Conservation (phyloP, 164 flowering plant genomes). For the Houttuynia cordata region DNA sequence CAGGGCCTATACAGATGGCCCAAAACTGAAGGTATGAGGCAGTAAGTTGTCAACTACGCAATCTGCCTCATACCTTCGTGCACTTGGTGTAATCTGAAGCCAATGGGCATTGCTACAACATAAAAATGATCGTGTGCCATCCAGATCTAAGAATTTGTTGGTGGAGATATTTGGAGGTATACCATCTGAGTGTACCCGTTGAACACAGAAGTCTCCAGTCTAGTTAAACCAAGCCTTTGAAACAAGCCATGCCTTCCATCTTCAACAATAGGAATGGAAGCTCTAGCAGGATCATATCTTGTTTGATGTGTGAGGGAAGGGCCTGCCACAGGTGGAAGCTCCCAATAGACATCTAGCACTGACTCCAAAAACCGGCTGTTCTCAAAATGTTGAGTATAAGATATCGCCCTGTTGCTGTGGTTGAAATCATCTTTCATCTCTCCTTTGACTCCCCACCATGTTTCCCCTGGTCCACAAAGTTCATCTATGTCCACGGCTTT, state of each 20-base stretch:
- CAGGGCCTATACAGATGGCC: background rate
- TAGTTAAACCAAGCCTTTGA: slow-evolving; percentile 60
- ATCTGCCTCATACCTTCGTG: background rate
- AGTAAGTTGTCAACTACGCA: background rate
- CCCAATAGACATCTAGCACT: slow-evolving; percentile 88
- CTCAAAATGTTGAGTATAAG: slow-evolving; percentile 58
- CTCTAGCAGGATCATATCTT: slow-evolving; percentile 91
- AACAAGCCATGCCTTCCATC: slow-evolving; percentile 84
- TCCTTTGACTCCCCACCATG: slow-evolving; percentile 98
- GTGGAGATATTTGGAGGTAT: slow-evolving; percentile 65
- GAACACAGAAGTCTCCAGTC: slow-evolving; percentile 70
- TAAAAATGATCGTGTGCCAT: slow-evolving; percentile 6
- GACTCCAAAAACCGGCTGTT: slow-evolving; percentile 93
- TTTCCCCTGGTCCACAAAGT: slow-evolving; percentile 73
- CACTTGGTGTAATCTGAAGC: background rate
- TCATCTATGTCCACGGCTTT: slow-evolving; percentile 79
- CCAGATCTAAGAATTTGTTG: slow-evolving; percentile 11
- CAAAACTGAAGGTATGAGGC: background rate
- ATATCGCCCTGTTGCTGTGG: slow-evolving; percentile 60
- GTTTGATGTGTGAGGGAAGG: slow-evolving; percentile 96
- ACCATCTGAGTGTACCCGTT: slow-evolving; percentile 99
- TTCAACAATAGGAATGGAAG: slow-evolving; percentile 62
- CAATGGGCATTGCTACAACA: background rate
- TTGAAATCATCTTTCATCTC: slow-evolving; percentile 81
- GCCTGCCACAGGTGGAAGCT: slow-evolving; percentile 95